Evolutionary conservation across 306 rosid genomes (phyloP), one percentile per base, ranked within the genome.

Genomic region (Pterocarpus santalinus): DNA sequence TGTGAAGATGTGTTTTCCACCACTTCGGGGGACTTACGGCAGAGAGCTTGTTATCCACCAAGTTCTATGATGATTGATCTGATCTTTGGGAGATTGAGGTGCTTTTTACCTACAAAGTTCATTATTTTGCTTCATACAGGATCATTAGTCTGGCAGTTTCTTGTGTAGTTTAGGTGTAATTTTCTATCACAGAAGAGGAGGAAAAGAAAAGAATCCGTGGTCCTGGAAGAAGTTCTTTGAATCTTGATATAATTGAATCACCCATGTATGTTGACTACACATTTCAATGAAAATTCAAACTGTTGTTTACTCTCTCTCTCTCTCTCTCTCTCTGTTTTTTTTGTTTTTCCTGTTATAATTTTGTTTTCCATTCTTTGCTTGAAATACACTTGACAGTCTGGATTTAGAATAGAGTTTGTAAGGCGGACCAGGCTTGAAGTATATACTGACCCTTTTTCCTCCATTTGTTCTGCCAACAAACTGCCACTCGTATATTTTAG

Each of bases 91-190:
- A 75, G 67, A 57, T 73, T 84, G 76, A 86, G 63, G 52, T 47
- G 35, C 69, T 35, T 51, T 73, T 73, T 34, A 75, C 38, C 12
- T 58, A 47, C 76, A n/a, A 38, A 80, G 76, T 80, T 80, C 79
- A 77, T 77, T 74, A 34, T 81, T 77, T 71, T 73, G 30, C 71
- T 64, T 87, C 79, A 10, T 78, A 77, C 80, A 84, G 55, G 86
- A 87, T 78, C 78, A 44, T 73, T 84, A 57, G 67, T 70, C 57
- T 69, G 28, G 75, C 16, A n/a, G 62, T 65, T 39, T 53, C 5
- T 78, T 57, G 72, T 78, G 41, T 80, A 83, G 81, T 77, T 61
- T 73, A 73, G 87, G 38, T 61, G 46, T 46, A 81, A 65, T 35
- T 58, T 38, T 72, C 36, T 57, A 5, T 38, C 33, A 15, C 36